Base-by-base conservation (phyloP, 2,329 filamentous ascomycete species). In the Clarireedia monteithiana region DNA sequence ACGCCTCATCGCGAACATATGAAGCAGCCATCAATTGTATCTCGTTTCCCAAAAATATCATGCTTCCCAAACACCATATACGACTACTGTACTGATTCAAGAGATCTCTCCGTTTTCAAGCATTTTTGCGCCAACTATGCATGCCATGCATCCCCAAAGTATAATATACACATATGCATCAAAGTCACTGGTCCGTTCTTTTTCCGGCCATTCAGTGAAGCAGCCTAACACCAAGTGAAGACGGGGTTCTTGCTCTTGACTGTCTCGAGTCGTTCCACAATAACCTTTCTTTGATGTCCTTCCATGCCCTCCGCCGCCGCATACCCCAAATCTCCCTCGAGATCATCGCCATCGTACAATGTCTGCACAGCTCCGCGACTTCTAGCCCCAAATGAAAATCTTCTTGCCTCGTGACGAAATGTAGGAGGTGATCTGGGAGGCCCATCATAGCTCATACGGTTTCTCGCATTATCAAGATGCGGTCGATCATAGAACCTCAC, bases 211-310 rank as follows among this genome's bases (percentile, higher is more conserved):
- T 46, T 55, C 48, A 26, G 17, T 45, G 27, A 48, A n/a, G 51
- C 30, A 26, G 30, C 56, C 75, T 75, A 97, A 76, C 94, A 99
- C 89, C 94, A 99, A 46, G 89, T 96, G 72, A 99, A 99, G 34
- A 99, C 91, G 2, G 94, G 94, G 69, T 95, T 95, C 70, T 87
- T 88, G 68, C 85, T 89, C 78, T 97, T 97, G 60, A 99, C 94
- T 58, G 92, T 88, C 76, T 99, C 94, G 57, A 99, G 74, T 60
- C 94, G 80, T 77, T 99, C 94, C 48, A 99, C 91, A 76, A 99
- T 97, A 48, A 99, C 94, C 72, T 94, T 95, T 65, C 91, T 82
- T 69, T 88, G 85, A 66, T 91, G 89, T 12, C 89, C 89, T 72
- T 97, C 94, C 82, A 95, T 90, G 26, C 90, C 94, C 70, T 92